These are phyloP conservation scores for Amanita rubescens DNA, from an alignment of 768 basidiomycete genomes.

Conservation along the genomic window DNA sequence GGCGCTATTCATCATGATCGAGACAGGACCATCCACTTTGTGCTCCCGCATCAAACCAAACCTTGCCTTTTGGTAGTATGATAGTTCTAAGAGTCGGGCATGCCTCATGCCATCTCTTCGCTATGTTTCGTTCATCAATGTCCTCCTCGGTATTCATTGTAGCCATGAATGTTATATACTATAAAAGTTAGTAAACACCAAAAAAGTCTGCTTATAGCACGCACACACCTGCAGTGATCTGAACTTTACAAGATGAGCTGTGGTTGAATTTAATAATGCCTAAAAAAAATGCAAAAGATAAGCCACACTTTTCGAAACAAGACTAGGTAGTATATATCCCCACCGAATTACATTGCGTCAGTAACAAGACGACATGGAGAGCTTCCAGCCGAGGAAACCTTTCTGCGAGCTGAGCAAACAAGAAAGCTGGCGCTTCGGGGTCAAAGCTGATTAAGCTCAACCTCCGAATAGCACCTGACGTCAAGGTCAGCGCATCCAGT, in stretches of 20 bases:
- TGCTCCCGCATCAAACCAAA: conserved; percentile 44
- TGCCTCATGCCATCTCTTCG: conserved; percentile 44
- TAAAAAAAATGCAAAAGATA: conserved; percentile 14
- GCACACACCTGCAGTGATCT: conserved; percentile 21
- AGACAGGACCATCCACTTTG: conserved; percentile 4
- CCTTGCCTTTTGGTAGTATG: conserved; percentile 52
- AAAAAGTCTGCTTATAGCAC: not conserved
- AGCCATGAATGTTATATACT: conserved; percentile 59
- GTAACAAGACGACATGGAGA: conserved; percentile 51
- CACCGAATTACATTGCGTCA: conserved; percentile 40
- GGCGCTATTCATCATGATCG: not conserved
- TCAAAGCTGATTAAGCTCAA: conserved; percentile 58
- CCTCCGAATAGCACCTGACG: conserved; percentile 33
- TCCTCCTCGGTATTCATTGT: conserved; percentile 24
- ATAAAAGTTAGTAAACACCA: not conserved
- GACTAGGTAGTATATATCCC: conserved; percentile 14
- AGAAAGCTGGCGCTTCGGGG: conserved; percentile 30
- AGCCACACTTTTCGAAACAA: not conserved
- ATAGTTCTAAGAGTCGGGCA: conserved; percentile 60
- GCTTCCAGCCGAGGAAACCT: conserved; percentile 48
- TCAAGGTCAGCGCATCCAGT: conserved; percentile 35
- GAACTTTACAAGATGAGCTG: conserved; percentile 34
- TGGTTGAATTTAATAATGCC: conserved; percentile 36
- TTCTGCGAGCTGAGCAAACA: conserved; percentile 40
- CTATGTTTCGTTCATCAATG: conserved; percentile 43